Percentiles rank a stretch among this genome's conserved stretches.
Conservation (phyloP, 176 grass and related monocot species). For the Thalia dealbata region DNA sequence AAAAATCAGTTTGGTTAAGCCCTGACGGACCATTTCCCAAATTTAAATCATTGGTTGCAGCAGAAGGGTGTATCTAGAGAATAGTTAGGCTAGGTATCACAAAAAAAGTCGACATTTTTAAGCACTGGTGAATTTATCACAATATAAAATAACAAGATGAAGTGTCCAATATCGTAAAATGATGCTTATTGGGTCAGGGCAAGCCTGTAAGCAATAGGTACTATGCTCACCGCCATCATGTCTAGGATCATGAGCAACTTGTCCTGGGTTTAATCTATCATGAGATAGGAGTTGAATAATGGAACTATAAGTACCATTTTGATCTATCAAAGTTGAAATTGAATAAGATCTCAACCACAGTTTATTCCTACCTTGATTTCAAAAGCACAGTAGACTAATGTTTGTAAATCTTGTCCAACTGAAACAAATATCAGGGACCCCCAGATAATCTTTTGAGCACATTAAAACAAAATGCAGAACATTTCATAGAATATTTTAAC, state of each 20-base stretch:
- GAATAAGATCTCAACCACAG: background rate
- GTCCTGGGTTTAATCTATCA: background rate
- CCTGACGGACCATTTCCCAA: no score
- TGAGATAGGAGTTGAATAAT: background rate
- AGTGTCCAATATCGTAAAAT: background rate
- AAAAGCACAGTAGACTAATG: background rate
- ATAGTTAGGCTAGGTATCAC: background rate
- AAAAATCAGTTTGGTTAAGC: no score
- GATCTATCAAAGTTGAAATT: background rate
- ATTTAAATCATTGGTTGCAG: background rate
- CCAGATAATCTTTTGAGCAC: background rate
- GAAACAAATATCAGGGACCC: background rate
- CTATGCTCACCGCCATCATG: background rate
- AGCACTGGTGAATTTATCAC: background rate
- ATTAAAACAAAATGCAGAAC: background rate
- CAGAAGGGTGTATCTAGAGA: background rate
- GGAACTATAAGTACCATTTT: background rate
- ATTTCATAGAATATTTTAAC: background rate
- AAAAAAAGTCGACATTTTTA: background rate
- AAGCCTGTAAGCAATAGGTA: background rate
- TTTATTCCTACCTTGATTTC: background rate
- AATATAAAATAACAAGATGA: background rate
- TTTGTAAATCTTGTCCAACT: background rate
- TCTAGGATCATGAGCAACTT: background rate
- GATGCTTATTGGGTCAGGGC: background rate